Base-by-base conservation (phyloP, 1,284 basidiomycete species). In the Ustilago vetiveriae region DNA sequence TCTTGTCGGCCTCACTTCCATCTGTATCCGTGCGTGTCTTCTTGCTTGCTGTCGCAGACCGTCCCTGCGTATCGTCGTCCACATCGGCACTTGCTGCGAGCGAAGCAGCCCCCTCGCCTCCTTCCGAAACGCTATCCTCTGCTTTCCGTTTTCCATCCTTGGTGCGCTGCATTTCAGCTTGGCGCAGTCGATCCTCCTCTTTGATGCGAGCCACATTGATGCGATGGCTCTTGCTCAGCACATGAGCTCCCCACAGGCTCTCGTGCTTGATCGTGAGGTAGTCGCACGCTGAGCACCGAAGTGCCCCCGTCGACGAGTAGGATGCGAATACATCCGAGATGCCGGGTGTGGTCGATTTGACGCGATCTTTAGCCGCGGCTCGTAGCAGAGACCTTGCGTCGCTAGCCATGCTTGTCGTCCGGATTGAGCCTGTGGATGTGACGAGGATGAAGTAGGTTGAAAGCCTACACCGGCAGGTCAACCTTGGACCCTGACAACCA, bases 281-380 rank as follows among this genome's bases (percentile, higher is more conserved):
- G 54, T 63, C 53, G 64, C 75, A 77, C 8, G 75, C 75, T 2
- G 62, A 54, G 43, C 75, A 77, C 17, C 73, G 72, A 11, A 77
- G 55, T 2, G 46, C 55, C 3, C 70, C 64, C 0, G 57, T 57
- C 7, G 66, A 53, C 2, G 56, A 56, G 37, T 75, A 77, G 4
- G 72, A 69, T 5, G 75, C 75, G 39, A 70, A 77, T 1, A 45
- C 62, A 29, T 77, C 72, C 23, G 46, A 32, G 39, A 76, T 63
- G 1, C 40, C 55, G 0, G 40, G 43, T 9, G 40, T 38, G 4
- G 32, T 39, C 17, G 48, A 27, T 37, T 52, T 42, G 22, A 41
- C 47, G 10, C 69, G 58, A 52, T 70, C 60, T 26, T 51, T 47
- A 0, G 75, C 56, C 8, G 56, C 64, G 13, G 62, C 60, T 30